These are phyloP conservation scores for Mycena kentingensis DNA, from an alignment of 768 basidiomycete genomes.

Conservation along the genomic window DNA sequence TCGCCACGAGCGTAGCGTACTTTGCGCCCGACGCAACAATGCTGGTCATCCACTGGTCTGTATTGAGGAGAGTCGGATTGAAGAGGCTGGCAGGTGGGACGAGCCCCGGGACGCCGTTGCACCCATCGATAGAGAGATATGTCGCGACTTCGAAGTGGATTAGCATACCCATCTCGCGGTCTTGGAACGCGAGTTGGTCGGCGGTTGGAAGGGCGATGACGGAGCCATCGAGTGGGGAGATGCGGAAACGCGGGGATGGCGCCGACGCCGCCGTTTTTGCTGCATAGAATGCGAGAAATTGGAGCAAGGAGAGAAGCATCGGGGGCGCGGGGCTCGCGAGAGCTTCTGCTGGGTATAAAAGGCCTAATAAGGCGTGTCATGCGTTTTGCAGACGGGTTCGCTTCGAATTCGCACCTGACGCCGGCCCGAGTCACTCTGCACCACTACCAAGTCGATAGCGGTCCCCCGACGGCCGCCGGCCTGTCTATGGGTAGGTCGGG, in stretches of 20 bases:
- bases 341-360: too few relatives aligned
- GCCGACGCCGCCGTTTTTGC: not conserved
- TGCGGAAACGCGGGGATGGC: constrained; percentile 9
- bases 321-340: too few relatives aligned
- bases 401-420: too few relatives aligned
- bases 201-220: constrained; percentile 13
- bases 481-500: too few relatives aligned
- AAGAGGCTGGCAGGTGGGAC: constrained; percentile 6
- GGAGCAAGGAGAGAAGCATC: not conserved
- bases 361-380: too few relatives aligned
- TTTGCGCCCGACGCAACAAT: constrained; percentile 10
- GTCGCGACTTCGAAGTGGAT: constrained; percentile 16
- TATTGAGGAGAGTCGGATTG: constrained; percentile 14
- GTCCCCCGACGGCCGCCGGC: too few relatives aligned
- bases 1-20: constrained; percentile 15
- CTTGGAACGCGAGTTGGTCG: constrained; percentile 17
- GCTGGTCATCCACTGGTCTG: constrained; percentile 15
- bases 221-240: constrained; percentile 16
- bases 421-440: too few relatives aligned
- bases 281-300: not conserved
- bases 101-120: constrained; percentile 17
- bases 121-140: constrained; percentile 13
- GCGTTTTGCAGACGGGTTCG: too few relatives aligned
- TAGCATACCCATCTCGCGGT: constrained; percentile 15
- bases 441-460: too few relatives aligned